Percentiles rank a stretch among this genome's conserved stretches.
Conservation (phyloP, 2,329 filamentous ascomycete genomes). For the Pseudonectria foliicola region DNA sequence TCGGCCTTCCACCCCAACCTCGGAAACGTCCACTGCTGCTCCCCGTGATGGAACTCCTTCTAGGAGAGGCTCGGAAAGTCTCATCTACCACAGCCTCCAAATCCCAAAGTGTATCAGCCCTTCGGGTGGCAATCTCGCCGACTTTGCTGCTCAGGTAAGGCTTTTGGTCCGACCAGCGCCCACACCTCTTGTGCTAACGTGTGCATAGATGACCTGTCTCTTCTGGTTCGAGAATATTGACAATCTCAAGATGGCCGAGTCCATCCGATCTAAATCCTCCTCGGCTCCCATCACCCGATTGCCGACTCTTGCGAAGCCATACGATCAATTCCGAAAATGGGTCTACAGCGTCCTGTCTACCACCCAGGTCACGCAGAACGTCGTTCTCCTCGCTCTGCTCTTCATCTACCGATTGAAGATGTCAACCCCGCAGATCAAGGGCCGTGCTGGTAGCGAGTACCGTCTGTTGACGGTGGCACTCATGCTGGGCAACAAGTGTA, state of each 20-base stretch:
- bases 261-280: conserved; percentile 38
- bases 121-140: conserved; percentile 67
- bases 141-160: conserved; percentile 75
- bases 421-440: conserved; percentile 80
- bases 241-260: conserved; percentile 69
- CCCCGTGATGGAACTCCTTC: conserved; percentile 26
- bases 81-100: conserved; percentile 56
- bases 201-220: conserved; percentile 76
- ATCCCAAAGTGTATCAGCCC: conserved; percentile 71
- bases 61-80: conserved; percentile 34
- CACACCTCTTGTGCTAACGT: not conserved
- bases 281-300: conserved; percentile 44
- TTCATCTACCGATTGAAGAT: conserved; percentile 93
- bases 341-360: conserved; percentile 84
- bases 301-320: conserved; percentile 65
- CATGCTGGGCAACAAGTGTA: conserved; percentile 97
- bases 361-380: conserved; percentile 93
- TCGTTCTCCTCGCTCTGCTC: conserved; percentile 79
- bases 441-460: conserved; percentile 89
- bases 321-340: conserved; percentile 84
- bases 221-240: conserved; percentile 94
- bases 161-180: not conserved
- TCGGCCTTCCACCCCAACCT: conserved; percentile 31
- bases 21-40: conserved; percentile 20
- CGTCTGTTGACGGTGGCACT: conserved; percentile 85